Conservation (phyloP, 345 rosid genomes). For the Viola odorata region DNA sequence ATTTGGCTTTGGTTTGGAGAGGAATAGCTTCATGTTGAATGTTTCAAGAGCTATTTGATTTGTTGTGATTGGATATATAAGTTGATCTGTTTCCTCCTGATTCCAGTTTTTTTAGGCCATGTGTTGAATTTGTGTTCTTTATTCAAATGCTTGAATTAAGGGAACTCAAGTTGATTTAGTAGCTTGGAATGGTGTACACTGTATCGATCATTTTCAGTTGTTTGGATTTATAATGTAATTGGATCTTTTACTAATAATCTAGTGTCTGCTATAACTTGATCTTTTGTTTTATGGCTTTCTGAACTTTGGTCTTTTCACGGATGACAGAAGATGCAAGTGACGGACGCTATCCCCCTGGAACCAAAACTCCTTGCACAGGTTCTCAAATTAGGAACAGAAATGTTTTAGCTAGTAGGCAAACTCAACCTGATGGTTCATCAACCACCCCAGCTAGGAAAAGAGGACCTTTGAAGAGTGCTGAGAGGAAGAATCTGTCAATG, state of each 20-base stretch:
- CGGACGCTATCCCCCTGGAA: conserved; percentile 37
- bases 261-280: too few species aligned
- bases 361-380: conserved; percentile 33
- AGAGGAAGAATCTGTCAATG: conserved; percentile 37
- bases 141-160: too few species aligned
- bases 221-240: neutral
- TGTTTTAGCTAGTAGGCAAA: conserved; percentile 30
- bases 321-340: conserved; percentile 54
- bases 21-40: too few species aligned
- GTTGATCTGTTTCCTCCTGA: too few species aligned
- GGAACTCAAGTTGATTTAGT: too few species aligned
- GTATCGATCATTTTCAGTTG: neutral
- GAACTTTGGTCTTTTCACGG: conserved; percentile 8
- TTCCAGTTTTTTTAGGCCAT: too few species aligned
- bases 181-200: neutral
- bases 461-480: conserved; percentile 37
- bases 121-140: too few species aligned
- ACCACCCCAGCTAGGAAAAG: conserved; percentile 44
- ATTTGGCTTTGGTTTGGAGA: too few species aligned
- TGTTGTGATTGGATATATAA: too few species aligned
- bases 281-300: neutral
- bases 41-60: too few species aligned
- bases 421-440: conserved; percentile 47
- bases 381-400: conserved; percentile 31
- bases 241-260: neutral